Conservation (phyloP, 129 eudicot species). For the Mikania micrantha region DNA sequence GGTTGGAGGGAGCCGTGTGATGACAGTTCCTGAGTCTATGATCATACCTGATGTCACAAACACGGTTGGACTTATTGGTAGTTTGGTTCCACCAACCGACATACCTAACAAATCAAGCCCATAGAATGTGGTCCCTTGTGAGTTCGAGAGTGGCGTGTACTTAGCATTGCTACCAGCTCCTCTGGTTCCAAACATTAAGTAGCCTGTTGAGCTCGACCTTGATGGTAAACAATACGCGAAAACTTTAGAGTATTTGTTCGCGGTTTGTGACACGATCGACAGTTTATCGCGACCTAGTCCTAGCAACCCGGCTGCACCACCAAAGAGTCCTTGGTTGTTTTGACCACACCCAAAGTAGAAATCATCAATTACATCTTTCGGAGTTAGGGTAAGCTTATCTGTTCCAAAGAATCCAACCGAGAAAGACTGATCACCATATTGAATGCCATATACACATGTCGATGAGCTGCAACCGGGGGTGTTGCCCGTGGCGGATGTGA, state of each 20-base stretch:
- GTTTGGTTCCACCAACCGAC: constrained; percentile 35
- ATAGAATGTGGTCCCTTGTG: constrained; percentile 38
- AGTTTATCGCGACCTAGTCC: constrained; percentile 60
- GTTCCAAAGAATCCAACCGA: constrained; percentile 51
- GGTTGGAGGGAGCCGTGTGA: constrained; percentile 62
- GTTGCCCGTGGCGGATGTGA: constrained; percentile 50
- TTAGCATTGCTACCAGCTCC: constrained; percentile 4
- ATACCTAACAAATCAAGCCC: constrained; percentile 31
- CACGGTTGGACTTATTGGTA: constrained; percentile 41
- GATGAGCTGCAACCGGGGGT: constrained; percentile 41
- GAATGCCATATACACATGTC: constrained; percentile 59
- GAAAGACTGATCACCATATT: constrained; percentile 73
- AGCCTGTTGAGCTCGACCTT: constrained; percentile 40
- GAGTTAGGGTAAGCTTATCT: constrained; percentile 47
- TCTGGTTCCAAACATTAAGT: constrained; percentile 45
- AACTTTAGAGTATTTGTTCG: constrained; percentile 37
- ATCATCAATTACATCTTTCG: constrained; percentile 25
- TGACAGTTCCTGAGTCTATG: constrained; percentile 87
- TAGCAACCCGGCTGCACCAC: constrained; percentile 49
- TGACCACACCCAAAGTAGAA: constrained; percentile 76
- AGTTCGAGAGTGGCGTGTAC: constrained; percentile 38
- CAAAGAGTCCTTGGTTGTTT: constrained; percentile 62
- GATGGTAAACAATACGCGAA: constrained; percentile 87
- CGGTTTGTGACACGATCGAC: constrained; percentile 57
- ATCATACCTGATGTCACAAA: constrained; percentile 49